Evolutionary conservation across 192 early-diverging fungal species (phyloP).

Genomic region (Mortierella alpina): DNA sequence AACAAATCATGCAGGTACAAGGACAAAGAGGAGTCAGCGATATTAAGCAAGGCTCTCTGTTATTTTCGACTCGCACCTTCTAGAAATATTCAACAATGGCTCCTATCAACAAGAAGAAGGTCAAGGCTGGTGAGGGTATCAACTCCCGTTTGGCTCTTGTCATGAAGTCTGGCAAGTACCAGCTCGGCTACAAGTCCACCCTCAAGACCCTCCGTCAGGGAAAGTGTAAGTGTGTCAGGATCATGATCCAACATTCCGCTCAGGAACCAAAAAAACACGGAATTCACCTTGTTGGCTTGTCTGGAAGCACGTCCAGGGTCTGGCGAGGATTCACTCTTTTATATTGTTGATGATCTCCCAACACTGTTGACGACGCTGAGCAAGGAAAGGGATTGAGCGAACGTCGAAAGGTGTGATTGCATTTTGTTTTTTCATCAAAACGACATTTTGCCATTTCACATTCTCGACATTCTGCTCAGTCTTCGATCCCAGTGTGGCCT

Average conservation of each 20-base stretch:
- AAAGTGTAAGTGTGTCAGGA: conserved; percentile 75
- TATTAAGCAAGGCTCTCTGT: conserved; percentile 3
- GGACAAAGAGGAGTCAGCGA: neutral
- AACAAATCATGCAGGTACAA: neutral
- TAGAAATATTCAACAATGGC: conserved; percentile 61
- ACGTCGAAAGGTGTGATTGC: no score
- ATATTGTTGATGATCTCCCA: conserved; percentile 1
- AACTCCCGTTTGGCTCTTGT: conserved; percentile 98
- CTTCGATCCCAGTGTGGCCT: neutral
- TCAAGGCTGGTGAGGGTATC: conserved; percentile 94
- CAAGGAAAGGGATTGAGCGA: neutral
- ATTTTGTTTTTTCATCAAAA: neutral
- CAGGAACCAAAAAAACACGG: no score
- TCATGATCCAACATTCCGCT: conserved; percentile 5
- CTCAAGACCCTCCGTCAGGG: conserved; percentile 97
- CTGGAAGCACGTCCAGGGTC: conserved; percentile 42
- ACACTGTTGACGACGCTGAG: no score
- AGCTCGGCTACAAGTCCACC: conserved; percentile 99
- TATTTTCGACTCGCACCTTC: neutral
- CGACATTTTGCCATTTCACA: neutral
- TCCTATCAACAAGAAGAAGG: conserved; percentile 78
- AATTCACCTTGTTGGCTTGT: conserved; percentile 24
- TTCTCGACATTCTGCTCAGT: neutral
- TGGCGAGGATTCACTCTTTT: conserved; percentile 2
- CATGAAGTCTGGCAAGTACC: conserved; percentile 99